phyloP scores from a whole-genome alignment of 106 monocot genomes.

The Amphibolis antarctica region DNA sequence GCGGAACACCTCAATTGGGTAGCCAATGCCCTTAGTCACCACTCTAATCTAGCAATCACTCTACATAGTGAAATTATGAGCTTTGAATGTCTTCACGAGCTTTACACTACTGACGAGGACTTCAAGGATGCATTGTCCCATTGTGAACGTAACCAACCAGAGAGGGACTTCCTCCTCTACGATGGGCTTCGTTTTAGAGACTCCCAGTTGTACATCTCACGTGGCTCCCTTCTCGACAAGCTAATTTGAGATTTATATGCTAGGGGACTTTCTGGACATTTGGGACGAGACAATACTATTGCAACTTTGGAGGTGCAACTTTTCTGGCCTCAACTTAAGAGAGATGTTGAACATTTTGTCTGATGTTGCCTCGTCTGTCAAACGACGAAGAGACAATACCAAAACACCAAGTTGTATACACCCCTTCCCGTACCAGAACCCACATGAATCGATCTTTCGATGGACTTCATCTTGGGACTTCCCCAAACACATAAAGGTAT shows the following conservation, averaged over 20 bases:
- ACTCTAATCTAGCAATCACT: neutral
- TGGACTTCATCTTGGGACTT: too few species aligned
- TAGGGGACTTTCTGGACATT: slow-evolving; percentile 3
- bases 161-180: neutral
- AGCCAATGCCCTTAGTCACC: too few species aligned
- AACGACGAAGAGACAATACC: neutral
- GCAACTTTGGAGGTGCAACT: neutral
- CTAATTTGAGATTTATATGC: slow-evolving; percentile 10
- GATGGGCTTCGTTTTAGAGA: too few species aligned
- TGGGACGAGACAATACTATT: slow-evolving; percentile 7
- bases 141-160: neutral
- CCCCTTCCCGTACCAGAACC: neutral
- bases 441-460: neutral
- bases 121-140: neutral
- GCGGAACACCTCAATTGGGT: too few species aligned
- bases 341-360: neutral
- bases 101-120: neutral
- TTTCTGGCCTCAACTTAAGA: slow-evolving; percentile 5
- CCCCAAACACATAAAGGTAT: too few species aligned
- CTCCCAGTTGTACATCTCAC: neutral
- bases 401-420: neutral
- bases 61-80: neutral
- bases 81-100: neutral
- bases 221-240: neutral
- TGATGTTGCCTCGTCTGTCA: neutral